These are phyloP conservation scores for Suhomyces ambrosiae DNA, from an alignment of 1,139 yeast genomes.

Conservation along the genomic window DNA sequence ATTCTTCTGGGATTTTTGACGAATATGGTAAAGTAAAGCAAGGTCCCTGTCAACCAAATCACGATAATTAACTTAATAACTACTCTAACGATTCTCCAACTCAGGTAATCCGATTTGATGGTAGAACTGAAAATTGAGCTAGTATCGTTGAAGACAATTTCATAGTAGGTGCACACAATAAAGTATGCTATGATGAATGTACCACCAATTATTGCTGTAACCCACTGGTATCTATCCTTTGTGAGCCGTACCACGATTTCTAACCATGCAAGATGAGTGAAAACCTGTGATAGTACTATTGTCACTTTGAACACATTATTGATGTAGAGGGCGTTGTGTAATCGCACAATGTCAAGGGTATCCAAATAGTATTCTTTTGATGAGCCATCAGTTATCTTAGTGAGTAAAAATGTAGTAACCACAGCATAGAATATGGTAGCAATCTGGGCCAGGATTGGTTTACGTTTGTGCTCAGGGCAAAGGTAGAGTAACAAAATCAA, in stretches of 20 bases:
- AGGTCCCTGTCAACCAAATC: constrained; percentile 29
- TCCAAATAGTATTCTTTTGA: constrained; percentile 39
- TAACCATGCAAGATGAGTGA: constrained; percentile 43
- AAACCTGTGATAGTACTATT: constrained; percentile 32
- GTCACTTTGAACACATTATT: constrained; percentile 33
- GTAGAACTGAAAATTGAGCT: constrained; percentile 18
- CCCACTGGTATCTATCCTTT: constrained; percentile 23
- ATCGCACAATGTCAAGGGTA: constrained; percentile 37
- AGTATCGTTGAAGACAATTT: constrained; percentile 15
- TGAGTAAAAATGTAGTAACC: constrained; percentile 44
- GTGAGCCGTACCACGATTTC: constrained; percentile 38
- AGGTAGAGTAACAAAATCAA: constrained; percentile 47
- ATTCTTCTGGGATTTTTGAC: constrained; percentile 36
- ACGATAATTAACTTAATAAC: constrained; percentile 27
- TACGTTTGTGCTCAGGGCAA: constrained; percentile 45
- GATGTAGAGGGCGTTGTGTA: constrained; percentile 33
- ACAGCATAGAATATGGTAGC: constrained; percentile 50
- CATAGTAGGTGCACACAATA: constrained; percentile 19
- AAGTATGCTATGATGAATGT: constrained; percentile 24
- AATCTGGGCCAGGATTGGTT: constrained; percentile 49
- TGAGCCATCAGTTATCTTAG: constrained; percentile 37
- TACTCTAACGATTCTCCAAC: constrained; percentile 20
- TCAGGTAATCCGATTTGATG: constrained; percentile 5
- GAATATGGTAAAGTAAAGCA: constrained; percentile 33
- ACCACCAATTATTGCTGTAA: constrained; percentile 22